Percentiles rank a stretch among this genome's conserved stretches.
Evolutionary conservation across 306 rosid genomes (phyloP).

Genomic region (Albizia julibrissin): DNA sequence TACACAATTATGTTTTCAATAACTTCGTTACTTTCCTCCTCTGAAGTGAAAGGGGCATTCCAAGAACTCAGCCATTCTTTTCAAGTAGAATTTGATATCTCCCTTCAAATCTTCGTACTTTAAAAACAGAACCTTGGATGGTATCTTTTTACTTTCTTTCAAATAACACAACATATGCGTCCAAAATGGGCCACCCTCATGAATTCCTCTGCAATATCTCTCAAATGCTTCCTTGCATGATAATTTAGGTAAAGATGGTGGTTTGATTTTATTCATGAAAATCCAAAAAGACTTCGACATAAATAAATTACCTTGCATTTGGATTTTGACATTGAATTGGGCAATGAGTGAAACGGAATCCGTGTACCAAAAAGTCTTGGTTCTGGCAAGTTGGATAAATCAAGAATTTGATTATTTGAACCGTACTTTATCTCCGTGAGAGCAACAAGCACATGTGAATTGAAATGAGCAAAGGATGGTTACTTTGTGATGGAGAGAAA

Average conservation of each 20-base stretch:
- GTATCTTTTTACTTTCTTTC: slow-evolving; percentile 43
- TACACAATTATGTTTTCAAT: not conserved
- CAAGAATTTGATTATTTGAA: slow-evolving; percentile 13
- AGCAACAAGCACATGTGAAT: too few species aligned
- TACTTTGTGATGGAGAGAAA: too few species aligned
- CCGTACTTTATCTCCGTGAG: slow-evolving; percentile 37
- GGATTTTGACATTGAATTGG: slow-evolving; percentile 26
- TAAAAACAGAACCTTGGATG: slow-evolving; percentile 54
- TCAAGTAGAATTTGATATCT: slow-evolving; percentile 1
- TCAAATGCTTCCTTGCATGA: slow-evolving; percentile 46
- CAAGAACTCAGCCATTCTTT: not conserved
- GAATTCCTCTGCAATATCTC: slow-evolving; percentile 39
- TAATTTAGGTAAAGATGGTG: slow-evolving; percentile 3
- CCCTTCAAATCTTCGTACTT: slow-evolving; percentile 60
- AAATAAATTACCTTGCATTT: not conserved
- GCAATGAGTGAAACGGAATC: slow-evolving; percentile 37
- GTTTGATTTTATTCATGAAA: slow-evolving; percentile 25
- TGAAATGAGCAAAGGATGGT: too few species aligned
- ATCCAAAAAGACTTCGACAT: slow-evolving; percentile 45
- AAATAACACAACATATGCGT: slow-evolving; percentile 36
- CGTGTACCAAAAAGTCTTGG: slow-evolving; percentile 53
- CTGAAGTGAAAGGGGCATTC: not conserved
- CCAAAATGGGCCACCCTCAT: slow-evolving; percentile 64
- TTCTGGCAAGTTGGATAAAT: slow-evolving; percentile 28
- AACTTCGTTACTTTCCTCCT: not conserved